Percentiles rank a stretch among this genome's conserved stretches.
Evolutionary conservation across 176 grass and related monocot species (phyloP).

Genomic region (Raddia guianensis): DNA sequence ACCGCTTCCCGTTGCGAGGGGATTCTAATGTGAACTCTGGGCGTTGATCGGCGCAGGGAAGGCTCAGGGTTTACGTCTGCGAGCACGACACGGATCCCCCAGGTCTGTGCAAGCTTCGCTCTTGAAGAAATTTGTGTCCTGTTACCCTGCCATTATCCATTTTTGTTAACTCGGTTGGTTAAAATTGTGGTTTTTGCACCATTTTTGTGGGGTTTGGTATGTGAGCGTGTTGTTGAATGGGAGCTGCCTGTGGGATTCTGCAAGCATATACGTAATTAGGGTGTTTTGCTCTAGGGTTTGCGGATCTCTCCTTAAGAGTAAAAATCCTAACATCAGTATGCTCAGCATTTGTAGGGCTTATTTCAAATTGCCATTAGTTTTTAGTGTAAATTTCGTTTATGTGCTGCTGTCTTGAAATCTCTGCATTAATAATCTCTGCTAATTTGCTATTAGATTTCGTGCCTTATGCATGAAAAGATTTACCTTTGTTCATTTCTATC

Average conservation of each 20-base stretch:
- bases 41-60: conserved; percentile 47
- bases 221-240: not conserved
- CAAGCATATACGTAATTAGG: not conserved
- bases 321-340: not conserved
- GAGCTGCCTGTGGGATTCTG: conserved; percentile 5
- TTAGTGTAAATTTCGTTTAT: not conserved
- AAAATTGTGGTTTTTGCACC: not conserved
- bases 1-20: not conserved
- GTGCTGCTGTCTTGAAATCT: not conserved
- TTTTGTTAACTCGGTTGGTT: not conserved
- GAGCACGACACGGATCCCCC: conserved; percentile 50
- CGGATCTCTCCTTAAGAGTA: not conserved
- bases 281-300: not conserved
- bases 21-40: conserved; percentile 10
- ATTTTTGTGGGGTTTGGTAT: not conserved
- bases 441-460: not conserved
- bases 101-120: conserved; percentile 25
- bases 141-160: not conserved
- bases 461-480: not conserved
- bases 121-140: not conserved
- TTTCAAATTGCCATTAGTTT: not conserved
- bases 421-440: not conserved
- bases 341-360: not conserved
- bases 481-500: not conserved
- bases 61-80: conserved; percentile 55